These are phyloP conservation scores for Huntiella savannae DNA, from an alignment of 2,329 filamentous ascomycete genomes.

Conservation along the genomic window DNA sequence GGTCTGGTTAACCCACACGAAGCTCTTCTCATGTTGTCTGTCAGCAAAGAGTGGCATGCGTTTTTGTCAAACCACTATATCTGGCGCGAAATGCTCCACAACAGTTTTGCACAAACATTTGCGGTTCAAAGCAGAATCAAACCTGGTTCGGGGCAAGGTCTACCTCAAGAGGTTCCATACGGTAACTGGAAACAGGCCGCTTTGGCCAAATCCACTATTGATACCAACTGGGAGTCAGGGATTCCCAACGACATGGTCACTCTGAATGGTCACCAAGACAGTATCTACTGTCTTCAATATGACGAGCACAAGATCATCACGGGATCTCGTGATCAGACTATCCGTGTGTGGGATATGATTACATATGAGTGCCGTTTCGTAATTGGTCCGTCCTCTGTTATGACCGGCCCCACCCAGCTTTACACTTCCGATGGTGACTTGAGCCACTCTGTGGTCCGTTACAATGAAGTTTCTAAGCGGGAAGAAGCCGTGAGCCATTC, in stretches of 20 bases:
- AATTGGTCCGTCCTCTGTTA: conserved; percentile 57
- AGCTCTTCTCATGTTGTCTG: conserved; percentile 28
- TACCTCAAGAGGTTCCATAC: conserved; percentile 34
- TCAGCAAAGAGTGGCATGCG: conserved; percentile 31
- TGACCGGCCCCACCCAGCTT: conserved; percentile 32
- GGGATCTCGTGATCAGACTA: conserved; percentile 84
- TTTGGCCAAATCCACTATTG: conserved; percentile 54
- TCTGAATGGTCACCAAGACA: conserved; percentile 82
- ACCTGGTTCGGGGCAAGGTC: conserved; percentile 36
- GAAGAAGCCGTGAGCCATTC: not conserved
- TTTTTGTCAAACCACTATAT: conserved; percentile 35
- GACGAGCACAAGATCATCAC: conserved; percentile 98
- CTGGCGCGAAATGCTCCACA: conserved; percentile 43
- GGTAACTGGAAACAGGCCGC: conserved; percentile 82
- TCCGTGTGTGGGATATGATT: conserved; percentile 88
- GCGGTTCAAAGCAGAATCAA: conserved; percentile 34
- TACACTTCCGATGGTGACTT: conserved; percentile 31
- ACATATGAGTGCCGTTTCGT: conserved; percentile 71
- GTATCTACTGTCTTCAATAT: conserved; percentile 95
- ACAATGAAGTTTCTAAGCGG: not conserved
- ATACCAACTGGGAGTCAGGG: conserved; percentile 60
- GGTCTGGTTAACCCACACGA: conserved; percentile 34
- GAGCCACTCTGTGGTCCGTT: conserved; percentile 29
- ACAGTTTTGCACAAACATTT: conserved; percentile 40
- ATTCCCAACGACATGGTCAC: conserved; percentile 45